Percentiles rank a stretch among this genome's conserved stretches.
Evolutionary conservation across 2,329 filamentous ascomycete genomes (phyloP).

Genomic region (Nothophaeocryptopus gaeumannii): DNA sequence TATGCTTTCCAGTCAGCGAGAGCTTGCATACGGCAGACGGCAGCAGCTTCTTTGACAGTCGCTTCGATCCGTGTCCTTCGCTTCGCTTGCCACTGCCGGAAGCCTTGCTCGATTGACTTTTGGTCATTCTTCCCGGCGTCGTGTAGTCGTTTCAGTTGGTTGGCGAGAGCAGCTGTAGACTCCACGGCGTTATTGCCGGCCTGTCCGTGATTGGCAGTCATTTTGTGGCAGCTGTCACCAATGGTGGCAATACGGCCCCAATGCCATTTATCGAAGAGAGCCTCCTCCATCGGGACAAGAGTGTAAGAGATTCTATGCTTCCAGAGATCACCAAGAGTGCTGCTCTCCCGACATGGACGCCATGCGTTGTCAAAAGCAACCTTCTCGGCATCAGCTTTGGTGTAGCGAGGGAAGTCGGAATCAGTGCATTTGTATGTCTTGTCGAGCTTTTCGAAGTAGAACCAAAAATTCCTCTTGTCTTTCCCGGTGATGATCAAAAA

Average conservation of each 20-base stretch:
- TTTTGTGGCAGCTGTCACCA: slow-evolving; percentile 29
- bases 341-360: slow-evolving; percentile 24
- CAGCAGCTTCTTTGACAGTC: slow-evolving; percentile 17
- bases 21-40: slow-evolving; percentile 23
- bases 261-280: slow-evolving; percentile 25
- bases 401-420: slow-evolving; percentile 36
- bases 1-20: slow-evolving; percentile 14
- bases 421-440: slow-evolving; percentile 29
- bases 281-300: slow-evolving; percentile 31
- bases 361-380: slow-evolving; percentile 29
- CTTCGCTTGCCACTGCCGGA: slow-evolving; percentile 22
- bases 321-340: slow-evolving; percentile 35
- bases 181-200: slow-evolving; percentile 28
- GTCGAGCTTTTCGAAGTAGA: slow-evolving; percentile 35
- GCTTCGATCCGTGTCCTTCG: slow-evolving; percentile 19
- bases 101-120: slow-evolving; percentile 5
- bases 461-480: slow-evolving; percentile 37
- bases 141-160: slow-evolving; percentile 20
- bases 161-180: slow-evolving; percentile 27
- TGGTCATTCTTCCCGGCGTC: slow-evolving; percentile 1
- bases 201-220: slow-evolving; percentile 25
- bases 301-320: slow-evolving; percentile 29
- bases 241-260: slow-evolving; percentile 27
- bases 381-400: slow-evolving; percentile 33
- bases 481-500: slow-evolving; percentile 35